Evolutionary conservation across 2,329 filamentous ascomycete species (phyloP).

Genomic region (Paramyrothecium sp.): DNA sequence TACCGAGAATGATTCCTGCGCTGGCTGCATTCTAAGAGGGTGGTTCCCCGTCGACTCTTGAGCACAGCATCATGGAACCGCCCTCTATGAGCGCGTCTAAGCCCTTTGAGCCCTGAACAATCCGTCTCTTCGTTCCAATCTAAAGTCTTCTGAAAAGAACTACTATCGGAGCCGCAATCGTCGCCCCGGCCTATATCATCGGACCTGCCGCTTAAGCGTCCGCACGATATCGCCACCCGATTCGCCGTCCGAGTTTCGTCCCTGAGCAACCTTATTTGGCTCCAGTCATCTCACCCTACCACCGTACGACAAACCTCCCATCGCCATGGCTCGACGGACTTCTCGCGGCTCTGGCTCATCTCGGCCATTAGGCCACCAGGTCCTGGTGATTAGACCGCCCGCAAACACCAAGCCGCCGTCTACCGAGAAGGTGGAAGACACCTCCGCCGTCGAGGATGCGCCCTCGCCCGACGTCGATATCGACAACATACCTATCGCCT

Average conservation of each 20-base stretch:
- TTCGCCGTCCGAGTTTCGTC: neutral
- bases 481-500: conserved; percentile 37
- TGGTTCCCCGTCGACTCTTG: conserved; percentile 39
- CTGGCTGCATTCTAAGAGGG: conserved; percentile 53
- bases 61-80: conserved; percentile 54
- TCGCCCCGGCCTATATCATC: neutral
- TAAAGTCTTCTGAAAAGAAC: neutral
- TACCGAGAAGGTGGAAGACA: conserved; percentile 18
- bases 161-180: neutral
- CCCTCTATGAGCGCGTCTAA: conserved; percentile 44
- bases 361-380: conserved; percentile 1
- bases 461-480: conserved; percentile 37
- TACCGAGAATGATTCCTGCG: conserved; percentile 25
- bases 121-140: no score
- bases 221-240: neutral
- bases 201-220: neutral
- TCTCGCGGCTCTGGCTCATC: conserved; percentile 15
- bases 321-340: conserved; percentile 18
- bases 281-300: neutral
- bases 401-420: conserved; percentile 3
- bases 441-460: conserved; percentile 26
- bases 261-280: neutral
- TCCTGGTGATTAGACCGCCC: conserved; percentile 17
- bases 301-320: neutral
- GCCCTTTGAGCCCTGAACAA: conserved; percentile 19